phyloP scores from a whole-genome alignment of 371 early-diverging fungal species.

The Batrachochytrium dendrobatidis region DNA sequence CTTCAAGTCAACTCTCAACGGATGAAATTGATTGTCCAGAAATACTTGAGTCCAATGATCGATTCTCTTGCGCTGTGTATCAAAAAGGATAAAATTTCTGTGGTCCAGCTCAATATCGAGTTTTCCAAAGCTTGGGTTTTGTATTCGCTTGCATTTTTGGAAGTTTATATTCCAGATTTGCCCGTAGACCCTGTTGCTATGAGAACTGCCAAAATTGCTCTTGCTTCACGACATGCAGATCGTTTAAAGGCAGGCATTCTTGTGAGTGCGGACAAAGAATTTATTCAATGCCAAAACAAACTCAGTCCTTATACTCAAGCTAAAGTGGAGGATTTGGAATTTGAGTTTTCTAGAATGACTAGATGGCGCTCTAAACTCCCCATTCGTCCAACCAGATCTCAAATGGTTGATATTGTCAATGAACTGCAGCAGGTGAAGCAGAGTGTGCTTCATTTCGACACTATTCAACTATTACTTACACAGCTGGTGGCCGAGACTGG shows the following conservation, averaged over 20 bases:
- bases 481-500: constrained; percentile 26
- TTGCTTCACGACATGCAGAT: constrained; percentile 42
- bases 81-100: too few species aligned
- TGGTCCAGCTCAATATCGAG: too few species aligned
- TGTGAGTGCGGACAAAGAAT: constrained; percentile 34
- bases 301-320: constrained; percentile 41
- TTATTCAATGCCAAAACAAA: constrained; percentile 46
- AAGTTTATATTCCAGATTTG: constrained; percentile 63
- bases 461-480: constrained; percentile 37
- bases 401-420: constrained; percentile 64
- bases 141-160: constrained; percentile 46
- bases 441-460: constrained; percentile 49
- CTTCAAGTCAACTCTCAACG: too few species aligned
- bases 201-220: constrained; percentile 53
- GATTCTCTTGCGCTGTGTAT: too few species aligned
- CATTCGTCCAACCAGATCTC: constrained; percentile 62
- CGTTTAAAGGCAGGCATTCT: constrained; percentile 40
- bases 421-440: constrained; percentile 63
- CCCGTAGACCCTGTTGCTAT: constrained; percentile 72
- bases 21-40: too few species aligned
- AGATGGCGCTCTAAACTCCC: constrained; percentile 32
- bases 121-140: constrained; percentile 19
- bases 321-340: constrained; percentile 2
- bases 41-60: too few species aligned
- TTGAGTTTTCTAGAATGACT: not conserved